Conservation (phyloP, 2,329 filamentous ascomycete species). For the Leptodontidium sp. region DNA sequence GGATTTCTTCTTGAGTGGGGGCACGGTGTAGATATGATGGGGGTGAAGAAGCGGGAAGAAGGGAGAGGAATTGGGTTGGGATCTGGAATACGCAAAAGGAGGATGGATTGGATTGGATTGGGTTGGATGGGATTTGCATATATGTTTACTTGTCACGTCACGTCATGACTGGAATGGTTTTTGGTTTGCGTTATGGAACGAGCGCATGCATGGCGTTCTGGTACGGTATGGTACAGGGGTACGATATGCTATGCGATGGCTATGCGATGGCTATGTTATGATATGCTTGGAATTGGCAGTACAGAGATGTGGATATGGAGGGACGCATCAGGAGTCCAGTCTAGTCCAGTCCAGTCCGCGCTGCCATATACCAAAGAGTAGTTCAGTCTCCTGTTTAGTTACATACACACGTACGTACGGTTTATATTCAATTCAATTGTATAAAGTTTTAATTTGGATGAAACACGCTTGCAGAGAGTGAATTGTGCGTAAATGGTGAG, state of each 20-base stretch:
- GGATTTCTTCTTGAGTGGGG: slow-evolving; percentile 73
- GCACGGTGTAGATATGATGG: slow-evolving; percentile 19
- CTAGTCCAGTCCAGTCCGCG: too few relatives aligned
- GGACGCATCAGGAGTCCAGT: too few relatives aligned
- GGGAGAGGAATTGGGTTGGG: background rate
- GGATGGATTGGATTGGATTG: background rate
- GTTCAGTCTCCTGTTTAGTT: too few relatives aligned
- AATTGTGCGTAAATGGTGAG: too few relatives aligned
- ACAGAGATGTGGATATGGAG: too few relatives aligned
- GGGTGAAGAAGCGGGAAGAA: background rate
- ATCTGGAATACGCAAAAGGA: background rate
- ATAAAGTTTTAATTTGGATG: slow-evolving; percentile 5
- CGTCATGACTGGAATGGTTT: background rate
- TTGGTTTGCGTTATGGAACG: background rate
- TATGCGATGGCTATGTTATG: background rate
- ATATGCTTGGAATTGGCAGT: background rate
- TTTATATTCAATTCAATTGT: background rate
- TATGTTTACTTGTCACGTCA: background rate
- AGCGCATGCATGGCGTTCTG: background rate
- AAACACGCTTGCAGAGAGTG: too few relatives aligned
- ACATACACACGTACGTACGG: too few relatives aligned
- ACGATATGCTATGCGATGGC: background rate
- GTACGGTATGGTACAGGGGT: background rate
- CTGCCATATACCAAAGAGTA: too few relatives aligned
- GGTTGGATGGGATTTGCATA: background rate